These are phyloP conservation scores for Talaromyces pinophilus DNA, from an alignment of 2,329 filamentous ascomycete genomes.

Conservation along the genomic window DNA sequence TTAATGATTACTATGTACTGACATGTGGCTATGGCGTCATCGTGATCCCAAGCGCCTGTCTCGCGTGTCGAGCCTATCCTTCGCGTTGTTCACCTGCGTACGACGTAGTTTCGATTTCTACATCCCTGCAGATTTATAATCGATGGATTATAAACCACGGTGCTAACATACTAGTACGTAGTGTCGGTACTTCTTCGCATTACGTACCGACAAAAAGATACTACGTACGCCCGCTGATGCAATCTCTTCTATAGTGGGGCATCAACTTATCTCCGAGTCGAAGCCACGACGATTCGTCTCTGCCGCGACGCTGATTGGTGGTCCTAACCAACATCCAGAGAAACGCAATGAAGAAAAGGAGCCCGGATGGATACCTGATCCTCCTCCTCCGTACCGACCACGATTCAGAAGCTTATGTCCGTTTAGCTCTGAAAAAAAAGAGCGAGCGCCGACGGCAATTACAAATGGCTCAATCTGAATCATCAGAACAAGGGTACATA, in stretches of 20 bases:
- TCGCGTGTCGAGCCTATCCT: too few relatives aligned
- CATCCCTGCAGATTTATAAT: neutral
- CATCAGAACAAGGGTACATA: neutral
- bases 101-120: neutral
- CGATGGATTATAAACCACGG: neutral
- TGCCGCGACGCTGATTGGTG: neutral
- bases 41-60: neutral
- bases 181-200: neutral
- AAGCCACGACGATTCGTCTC: neutral
- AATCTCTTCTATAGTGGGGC: neutral
- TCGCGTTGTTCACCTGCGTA: too few relatives aligned
- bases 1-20: neutral
- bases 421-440: neutral
- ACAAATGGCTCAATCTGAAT: neutral
- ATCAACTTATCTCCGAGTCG: neutral
- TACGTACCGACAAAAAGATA: conserved; percentile 1
- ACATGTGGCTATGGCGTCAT: conserved; percentile 6
- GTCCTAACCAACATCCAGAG: neutral
- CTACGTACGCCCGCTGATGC: too few relatives aligned
- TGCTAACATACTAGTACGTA: neutral
- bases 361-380: neutral
- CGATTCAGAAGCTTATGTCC: neutral
- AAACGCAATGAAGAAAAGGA: neutral
- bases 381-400: neutral
- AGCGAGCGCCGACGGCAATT: neutral